Evolutionary conservation across 1,284 basidiomycete genomes (phyloP), one percentile per base, ranked within the genome.

Genomic region (Ustilago vetiveriae): DNA sequence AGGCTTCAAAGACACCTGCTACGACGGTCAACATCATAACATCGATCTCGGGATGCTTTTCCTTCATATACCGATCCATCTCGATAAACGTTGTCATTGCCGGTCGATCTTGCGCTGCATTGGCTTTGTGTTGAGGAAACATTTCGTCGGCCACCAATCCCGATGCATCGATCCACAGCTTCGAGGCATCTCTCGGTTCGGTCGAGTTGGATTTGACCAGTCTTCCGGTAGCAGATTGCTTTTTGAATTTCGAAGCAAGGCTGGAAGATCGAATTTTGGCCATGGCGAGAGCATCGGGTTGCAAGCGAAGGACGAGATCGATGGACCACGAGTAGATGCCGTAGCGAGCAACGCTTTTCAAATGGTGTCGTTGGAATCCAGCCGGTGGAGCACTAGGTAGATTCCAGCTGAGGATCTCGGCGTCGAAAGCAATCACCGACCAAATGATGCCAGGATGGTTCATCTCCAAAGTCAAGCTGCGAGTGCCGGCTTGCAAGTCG

Each of bases 371-470:
- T n/a, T 87, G 85, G 60, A 89, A 87, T 41, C 84, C 84, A 7
- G 57, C 45, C 16, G 79, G 78, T 9, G 75, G 72, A 0, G 91
- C 90, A 54, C 56, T 59, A 17, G 82, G 81, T 4, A 84, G 71
- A 58, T 83, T 90, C 95, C 95, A 98, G 51, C 87, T 84, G 16
- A 94, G 82, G 7, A 98, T 91, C 64, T 96, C 90, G 0, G 92
- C 94, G 51, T 94, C 90, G 76, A 98, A 98, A 0, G 92, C 91
- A 49, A 98, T 87, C 1, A 92, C 92, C 87, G 79, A 90, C 92
- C 92, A 94, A 60, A 94, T 94, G 27, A 94, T 83, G 10, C 89
- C 90, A 2, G 92, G 91, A 83, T 97, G 94, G 39, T 87, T 84
- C 39, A 97, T 86, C 39, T 86, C 84, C 27, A 98, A 80, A 6